phyloP scores from a whole-genome alignment of 1,284 basidiomycete genomes.

The Tetrapyrgos nigripes region DNA sequence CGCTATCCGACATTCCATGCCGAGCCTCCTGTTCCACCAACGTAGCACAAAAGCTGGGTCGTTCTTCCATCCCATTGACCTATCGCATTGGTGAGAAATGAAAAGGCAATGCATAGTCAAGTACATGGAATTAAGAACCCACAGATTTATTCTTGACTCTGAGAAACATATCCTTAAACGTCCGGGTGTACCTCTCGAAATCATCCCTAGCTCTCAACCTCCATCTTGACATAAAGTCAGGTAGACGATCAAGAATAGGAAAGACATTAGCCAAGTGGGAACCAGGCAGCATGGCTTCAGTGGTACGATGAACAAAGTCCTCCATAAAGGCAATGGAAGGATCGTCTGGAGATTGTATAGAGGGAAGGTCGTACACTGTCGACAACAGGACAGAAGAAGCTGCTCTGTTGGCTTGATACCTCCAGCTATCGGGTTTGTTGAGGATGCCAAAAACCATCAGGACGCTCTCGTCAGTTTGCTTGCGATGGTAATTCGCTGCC shows the following conservation, averaged over 20 bases:
- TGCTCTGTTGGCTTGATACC: not conserved
- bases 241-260: slow-evolving; percentile 8
- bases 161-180: not conserved
- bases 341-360: not conserved
- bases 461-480: slow-evolving; percentile 6
- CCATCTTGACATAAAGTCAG: slow-evolving; percentile 6
- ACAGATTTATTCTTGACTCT: not conserved
- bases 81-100: not conserved
- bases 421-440: not conserved
- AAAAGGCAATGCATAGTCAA: too few relatives aligned
- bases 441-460: slow-evolving; percentile 2
- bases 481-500: slow-evolving; percentile 1
- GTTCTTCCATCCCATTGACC: not conserved
- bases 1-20: not conserved
- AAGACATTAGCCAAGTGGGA: slow-evolving; percentile 7
- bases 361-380: not conserved
- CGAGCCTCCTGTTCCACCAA: not conserved
- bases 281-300: slow-evolving; percentile 3
- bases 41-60: not conserved
- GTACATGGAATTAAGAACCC: too few relatives aligned
- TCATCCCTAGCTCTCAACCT: slow-evolving; percentile 4
- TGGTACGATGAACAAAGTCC: not conserved
- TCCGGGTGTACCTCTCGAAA: not conserved
- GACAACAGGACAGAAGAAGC: not conserved
- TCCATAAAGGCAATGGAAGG: not conserved